phyloP scores from a whole-genome alignment of 768 basidiomycete species.

The Suillus subluteus region DNA sequence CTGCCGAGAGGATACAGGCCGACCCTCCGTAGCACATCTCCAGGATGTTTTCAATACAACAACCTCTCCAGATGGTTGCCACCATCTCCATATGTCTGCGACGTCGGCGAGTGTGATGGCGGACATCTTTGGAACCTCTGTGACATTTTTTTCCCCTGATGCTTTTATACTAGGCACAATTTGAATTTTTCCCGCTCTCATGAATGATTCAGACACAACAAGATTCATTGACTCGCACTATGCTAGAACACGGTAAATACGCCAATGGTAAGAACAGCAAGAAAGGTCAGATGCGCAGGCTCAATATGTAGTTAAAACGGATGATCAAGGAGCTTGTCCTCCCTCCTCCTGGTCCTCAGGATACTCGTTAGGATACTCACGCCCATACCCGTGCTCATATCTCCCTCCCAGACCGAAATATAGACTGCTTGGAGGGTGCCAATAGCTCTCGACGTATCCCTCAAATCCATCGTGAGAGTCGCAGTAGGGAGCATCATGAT shows the following conservation, averaged over 20 bases:
- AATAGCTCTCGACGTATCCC: not conserved
- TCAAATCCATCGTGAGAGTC: not conserved
- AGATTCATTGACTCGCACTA: not conserved
- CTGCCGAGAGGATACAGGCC: too few relatives aligned
- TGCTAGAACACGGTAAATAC: not conserved
- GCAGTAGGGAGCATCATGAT: not conserved
- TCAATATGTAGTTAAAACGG: not conserved
- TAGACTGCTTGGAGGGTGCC: not conserved
- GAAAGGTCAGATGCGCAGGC: not conserved
- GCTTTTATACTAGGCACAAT: too few relatives aligned
- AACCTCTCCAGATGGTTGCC: not conserved
- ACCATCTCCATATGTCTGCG: too few relatives aligned
- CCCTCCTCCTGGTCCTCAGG: not conserved
- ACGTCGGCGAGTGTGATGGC: too few relatives aligned
- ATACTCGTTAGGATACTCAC: not conserved
- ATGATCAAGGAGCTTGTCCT: not conserved
- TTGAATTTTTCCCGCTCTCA: too few relatives aligned
- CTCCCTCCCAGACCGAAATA: not conserved
- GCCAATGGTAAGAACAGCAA: not conserved
- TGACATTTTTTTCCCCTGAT: too few relatives aligned
- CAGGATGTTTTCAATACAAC: too few relatives aligned
- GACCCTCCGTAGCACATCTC: too few relatives aligned
- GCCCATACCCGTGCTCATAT: not conserved
- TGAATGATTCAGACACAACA: too few relatives aligned
- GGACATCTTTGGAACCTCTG: too few relatives aligned